Evolutionary conservation across 164 flowering plant species (phyloP), one percentile per base, ranked within the genome.

Genomic region (Berberis vulgaris): DNA sequence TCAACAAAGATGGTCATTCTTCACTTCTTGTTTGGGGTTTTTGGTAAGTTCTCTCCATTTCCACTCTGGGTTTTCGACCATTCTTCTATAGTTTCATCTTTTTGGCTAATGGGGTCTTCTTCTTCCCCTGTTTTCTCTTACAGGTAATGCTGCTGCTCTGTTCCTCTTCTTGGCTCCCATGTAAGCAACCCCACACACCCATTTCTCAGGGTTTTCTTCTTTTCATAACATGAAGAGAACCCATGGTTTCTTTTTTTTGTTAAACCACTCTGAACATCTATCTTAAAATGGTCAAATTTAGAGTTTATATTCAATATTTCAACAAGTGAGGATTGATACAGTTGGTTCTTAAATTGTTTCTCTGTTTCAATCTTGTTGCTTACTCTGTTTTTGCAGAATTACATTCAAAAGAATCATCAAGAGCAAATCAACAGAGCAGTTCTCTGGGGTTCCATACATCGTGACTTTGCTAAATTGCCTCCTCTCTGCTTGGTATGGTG

Each of bases 401-500:
- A 93, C 98, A 54, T 93, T 86, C 73, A 73, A 76, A 74, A 81
- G 98, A 73, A 83, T 93, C 71, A 57, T 90, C 0, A 72, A 49
- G 65, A 80, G 74, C 69, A 87, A 71, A 70, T 87, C 96, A 2
- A 88, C 97, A 4, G 95, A 90, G 77, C 77, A 90, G 43, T 93
- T 93, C 67, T 93, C 98, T 7, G 96, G 98, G 59, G 69, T 93
- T 11, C 98, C 98, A 0, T 90, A 90, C 72, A 84, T 84, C 50
- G 81, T 89, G 89, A 83, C 97, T 38, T 61, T 88, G 68, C 91
- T 90, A 78, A 90, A 88, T 75, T 85, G 92, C 67, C 90, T 93
- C 66, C 91, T 93, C 53, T 83, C 97, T 8, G 89, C 96, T 46
- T 93, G 97, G 98, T 92, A 78, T 26, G 0, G 26, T 26, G 26